These are phyloP conservation scores for Aleurites moluccanus DNA, from an alignment of 441 rosid species.

Conservation along the genomic window DNA sequence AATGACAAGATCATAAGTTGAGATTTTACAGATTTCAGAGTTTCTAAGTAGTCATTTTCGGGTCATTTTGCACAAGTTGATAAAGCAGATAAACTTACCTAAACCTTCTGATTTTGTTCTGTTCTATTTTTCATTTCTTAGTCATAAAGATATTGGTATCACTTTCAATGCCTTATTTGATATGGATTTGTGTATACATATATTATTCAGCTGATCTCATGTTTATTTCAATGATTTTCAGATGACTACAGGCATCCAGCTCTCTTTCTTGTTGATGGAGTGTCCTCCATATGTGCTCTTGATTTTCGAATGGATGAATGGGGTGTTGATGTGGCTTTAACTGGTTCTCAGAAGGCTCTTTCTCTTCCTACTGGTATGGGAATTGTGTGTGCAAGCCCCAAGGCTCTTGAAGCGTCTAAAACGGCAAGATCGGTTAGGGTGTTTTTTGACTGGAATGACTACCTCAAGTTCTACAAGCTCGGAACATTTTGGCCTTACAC, in stretches of 20 bases:
- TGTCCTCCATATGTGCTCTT: slow-evolving; percentile 91
- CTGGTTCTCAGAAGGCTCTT: slow-evolving; percentile 96
- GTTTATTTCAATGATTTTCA: slow-evolving; percentile 28
- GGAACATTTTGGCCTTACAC: slow-evolving; percentile 96
- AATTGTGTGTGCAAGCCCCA: slow-evolving; percentile 86
- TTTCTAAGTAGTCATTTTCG: not conserved
- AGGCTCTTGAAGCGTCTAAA: slow-evolving; percentile 86
- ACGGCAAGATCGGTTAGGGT: slow-evolving; percentile 73
- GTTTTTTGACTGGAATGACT: slow-evolving; percentile 94
- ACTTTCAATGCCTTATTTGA: no score
- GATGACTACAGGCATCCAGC: slow-evolving; percentile 94
- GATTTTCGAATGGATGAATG: slow-evolving; percentile 98
- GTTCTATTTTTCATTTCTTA: no score
- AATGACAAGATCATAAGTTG: no score
- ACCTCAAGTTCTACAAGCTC: slow-evolving; percentile 73
- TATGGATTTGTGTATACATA: no score
- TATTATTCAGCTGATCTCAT: not conserved
- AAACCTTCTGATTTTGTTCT: no score
- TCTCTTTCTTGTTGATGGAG: slow-evolving; percentile 86
- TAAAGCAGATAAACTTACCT: no score
- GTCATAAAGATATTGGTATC: no score
- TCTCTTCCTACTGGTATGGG: slow-evolving; percentile 96
- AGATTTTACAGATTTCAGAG: no score
- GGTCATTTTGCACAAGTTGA: not conserved
- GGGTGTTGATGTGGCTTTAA: slow-evolving; percentile 92